Percentiles rank a stretch among this genome's conserved stretches.
Evolutionary conservation across 108 stramenopile species (phyloP).

Genomic region (Skeletonema potamos): DNA sequence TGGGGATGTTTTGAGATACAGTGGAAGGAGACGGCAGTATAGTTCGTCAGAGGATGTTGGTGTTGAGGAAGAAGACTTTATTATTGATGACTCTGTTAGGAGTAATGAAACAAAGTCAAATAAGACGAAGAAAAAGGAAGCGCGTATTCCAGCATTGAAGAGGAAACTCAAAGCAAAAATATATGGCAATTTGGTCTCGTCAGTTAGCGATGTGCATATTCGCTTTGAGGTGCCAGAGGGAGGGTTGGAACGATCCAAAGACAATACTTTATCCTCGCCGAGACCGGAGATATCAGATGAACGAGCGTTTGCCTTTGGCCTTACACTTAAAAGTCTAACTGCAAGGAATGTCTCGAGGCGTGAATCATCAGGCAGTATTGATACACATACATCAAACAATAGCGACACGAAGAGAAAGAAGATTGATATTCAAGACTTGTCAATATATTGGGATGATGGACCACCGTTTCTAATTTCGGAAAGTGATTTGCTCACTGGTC

Average conservation of each 20-base stretch:
- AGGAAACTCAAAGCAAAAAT: slow-evolving; percentile 69
- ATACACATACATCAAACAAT: slow-evolving; percentile 43
- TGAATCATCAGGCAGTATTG: neutral
- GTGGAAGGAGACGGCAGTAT: slow-evolving; percentile 23
- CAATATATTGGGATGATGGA: slow-evolving; percentile 81
- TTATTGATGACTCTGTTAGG: slow-evolving; percentile 1
- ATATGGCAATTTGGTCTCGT: slow-evolving; percentile 70
- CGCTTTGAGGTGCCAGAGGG: slow-evolving; percentile 77
- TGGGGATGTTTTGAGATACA: slow-evolving; percentile 7
- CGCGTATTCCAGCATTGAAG: slow-evolving; percentile 38
- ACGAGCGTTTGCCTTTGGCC: slow-evolving; percentile 75
- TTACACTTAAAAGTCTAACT: slow-evolving; percentile 53
- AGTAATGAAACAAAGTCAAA: slow-evolving; percentile 9
- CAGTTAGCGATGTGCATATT: slow-evolving; percentile 67
- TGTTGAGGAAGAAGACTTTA: neutral
- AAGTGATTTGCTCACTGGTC: slow-evolving; percentile 51
- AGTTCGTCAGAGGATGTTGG: slow-evolving; percentile 12
- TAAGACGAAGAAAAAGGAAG: slow-evolving; percentile 16
- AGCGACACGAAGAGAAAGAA: slow-evolving; percentile 61
- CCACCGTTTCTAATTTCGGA: slow-evolving; percentile 70
- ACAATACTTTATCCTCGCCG: neutral
- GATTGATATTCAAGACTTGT: slow-evolving; percentile 54
- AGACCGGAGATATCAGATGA: slow-evolving; percentile 38
- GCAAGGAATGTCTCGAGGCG: slow-evolving; percentile 48
- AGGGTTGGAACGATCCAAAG: slow-evolving; percentile 44